Evolutionary conservation across 805 yeast genomes (phyloP), one percentile per base, ranked within the genome.

Genomic region (Saturnispora mendoncae): DNA sequence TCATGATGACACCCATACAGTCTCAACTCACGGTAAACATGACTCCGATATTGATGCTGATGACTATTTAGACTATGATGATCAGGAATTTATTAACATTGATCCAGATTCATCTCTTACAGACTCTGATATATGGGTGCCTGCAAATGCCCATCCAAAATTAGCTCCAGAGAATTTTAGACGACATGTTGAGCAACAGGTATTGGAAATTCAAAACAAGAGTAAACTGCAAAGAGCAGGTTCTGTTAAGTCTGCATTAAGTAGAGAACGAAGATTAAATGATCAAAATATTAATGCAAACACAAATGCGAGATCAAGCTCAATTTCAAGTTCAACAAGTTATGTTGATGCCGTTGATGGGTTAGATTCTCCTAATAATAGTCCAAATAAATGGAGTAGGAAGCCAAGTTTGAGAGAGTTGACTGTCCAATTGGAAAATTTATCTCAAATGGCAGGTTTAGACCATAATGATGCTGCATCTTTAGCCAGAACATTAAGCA

Each of bases 91-190:
- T 23, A 15, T 42, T 21, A 43, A 46, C 33, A 21, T 46, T 21
- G 47, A 47, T 37, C 47, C 51, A 4, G 44, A 43, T 35, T 24
- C 47, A 12, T 34, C 42, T 9, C 36, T 38, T 19, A 23, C 39
- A 6, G 47, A 43, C 21, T 34, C 42, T 2, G 41, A 43, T 39
- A 65, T 90, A 41, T 90, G 98, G 98, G 97, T 92, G 1, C 97
- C 97, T 0, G 98, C 97, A 2, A 78, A 76, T 47, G 69, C 86
- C 29, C 98, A 92, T 58, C 97, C 97, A 1, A 90, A 84, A 52
- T 73, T 90, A n/a, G 88, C 94, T 20, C 97, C 97, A 2, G 94
- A 84, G 53, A 85, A 84, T 52, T 82, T 78, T 62, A 67, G 78
- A 48, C 72, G 71, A 49, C 82, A 81, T 54, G 78, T 83, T 34